Evolutionary conservation across 108 stramenopile species (phyloP), one percentile per base, ranked within the genome.

Genomic region (Cyclotella baltica): DNA sequence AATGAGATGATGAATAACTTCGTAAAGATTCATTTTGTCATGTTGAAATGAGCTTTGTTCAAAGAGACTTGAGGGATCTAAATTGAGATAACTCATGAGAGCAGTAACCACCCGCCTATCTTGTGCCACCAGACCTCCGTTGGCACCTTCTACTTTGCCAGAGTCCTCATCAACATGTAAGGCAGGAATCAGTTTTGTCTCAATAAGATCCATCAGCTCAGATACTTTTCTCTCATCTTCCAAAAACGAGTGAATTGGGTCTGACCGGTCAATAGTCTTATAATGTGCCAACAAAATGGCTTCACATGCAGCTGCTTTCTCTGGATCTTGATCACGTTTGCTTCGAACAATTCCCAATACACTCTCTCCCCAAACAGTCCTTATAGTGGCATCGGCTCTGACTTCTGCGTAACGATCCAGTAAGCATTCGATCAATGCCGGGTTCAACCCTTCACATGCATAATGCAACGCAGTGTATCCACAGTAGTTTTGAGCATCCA

Each of bases 401-500:
- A 61, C 72, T n/a, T 57, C 51, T n/a, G 51, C 11, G n/a, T n/a
- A 11, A 13, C 13, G 70, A 34, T 82, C 63, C 19, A 83, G 31
- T 51, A 83, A 64, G 23, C 73, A 76, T 34, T 75, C 4, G 23
- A 83, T 75, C 38, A 83, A 77, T 0, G 52, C 0, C 8, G 50
- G 20, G 51, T 80, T 80, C 77, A 80, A 70, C 38, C 74, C 73
- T 62, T 74, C 74, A 57, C 83, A 83, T 36, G 78, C 73, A 62
- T 75, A 75, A 63, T 80, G 78, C 78, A 83, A 55, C 15, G 83
- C 78, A 34, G 55, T 83, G 50, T 80, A 75, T n/a, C 78, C 83
- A 57, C 73, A 70, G 58, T 79, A 83, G 33, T 79, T 80, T 35
- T 38, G 72, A 30, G 83, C 63, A 70, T 82, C 56, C 1, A 75